phyloP scores from a whole-genome alignment of 1,139 yeast species.

The Zygoascus hellenicus region DNA sequence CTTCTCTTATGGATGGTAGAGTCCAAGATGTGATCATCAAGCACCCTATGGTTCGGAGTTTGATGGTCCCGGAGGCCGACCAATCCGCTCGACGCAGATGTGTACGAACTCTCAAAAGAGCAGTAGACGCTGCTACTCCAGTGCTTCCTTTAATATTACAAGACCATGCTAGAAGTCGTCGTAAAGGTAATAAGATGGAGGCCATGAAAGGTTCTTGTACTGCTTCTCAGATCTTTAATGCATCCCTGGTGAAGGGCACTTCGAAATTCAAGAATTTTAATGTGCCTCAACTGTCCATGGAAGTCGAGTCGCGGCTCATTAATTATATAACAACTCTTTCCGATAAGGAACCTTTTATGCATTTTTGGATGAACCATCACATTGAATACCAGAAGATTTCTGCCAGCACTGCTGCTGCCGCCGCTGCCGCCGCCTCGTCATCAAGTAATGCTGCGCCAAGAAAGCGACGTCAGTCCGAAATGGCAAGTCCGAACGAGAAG shows the following conservation, averaged over 20 bases:
- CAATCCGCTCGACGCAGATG: slow-evolving; percentile 31
- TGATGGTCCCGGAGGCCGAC: slow-evolving; percentile 32
- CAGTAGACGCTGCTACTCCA: slow-evolving; percentile 30
- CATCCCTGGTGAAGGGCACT: background rate
- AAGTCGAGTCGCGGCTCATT: slow-evolving; percentile 23
- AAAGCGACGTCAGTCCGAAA: slow-evolving; percentile 7
- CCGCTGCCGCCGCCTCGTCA: background rate
- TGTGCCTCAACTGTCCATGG: slow-evolving; percentile 21
- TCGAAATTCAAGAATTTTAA: slow-evolving; percentile 8
- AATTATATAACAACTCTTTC: slow-evolving; percentile 23
- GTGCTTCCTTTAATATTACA: slow-evolving; percentile 28
- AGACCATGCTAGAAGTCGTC: slow-evolving; percentile 17
- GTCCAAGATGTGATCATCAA: slow-evolving; percentile 31
- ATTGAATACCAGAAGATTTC: slow-evolving; percentile 9
- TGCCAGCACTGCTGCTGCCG: slow-evolving; percentile 3
- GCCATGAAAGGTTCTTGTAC: background rate
- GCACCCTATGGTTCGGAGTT: slow-evolving; percentile 29
- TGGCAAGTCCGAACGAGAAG: background rate
- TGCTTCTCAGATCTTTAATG: slow-evolving; percentile 3
- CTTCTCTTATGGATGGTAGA: slow-evolving; percentile 30
- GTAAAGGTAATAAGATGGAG: background rate
- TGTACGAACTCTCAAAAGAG: slow-evolving; percentile 23
- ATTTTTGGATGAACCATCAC: slow-evolving; percentile 27
- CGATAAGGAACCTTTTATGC: slow-evolving; percentile 23
- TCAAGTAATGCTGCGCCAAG: slow-evolving; percentile 4